Percentiles rank a stretch among this genome's conserved stretches.
phyloP scores from a whole-genome alignment of 1,139 yeast species.

The Saccharomyces hybrid region DNA sequence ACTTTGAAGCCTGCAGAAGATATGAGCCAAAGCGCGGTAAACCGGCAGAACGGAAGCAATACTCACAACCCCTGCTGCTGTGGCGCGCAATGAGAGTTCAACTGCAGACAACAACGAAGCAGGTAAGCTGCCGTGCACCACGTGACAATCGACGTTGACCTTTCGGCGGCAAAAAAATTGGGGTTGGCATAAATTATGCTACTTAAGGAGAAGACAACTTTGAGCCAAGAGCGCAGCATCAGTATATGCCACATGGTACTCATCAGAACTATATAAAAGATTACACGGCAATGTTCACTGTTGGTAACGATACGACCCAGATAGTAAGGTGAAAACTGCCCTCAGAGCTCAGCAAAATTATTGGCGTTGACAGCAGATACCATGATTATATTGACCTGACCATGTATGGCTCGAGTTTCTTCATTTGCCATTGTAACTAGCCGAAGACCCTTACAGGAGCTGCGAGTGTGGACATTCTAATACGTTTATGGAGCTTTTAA shows the following conservation, averaged over 20 bases:
- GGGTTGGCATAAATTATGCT: background rate
- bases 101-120: background rate
- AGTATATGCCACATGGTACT: background rate
- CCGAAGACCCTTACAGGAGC: background rate
- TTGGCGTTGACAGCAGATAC: too few relatives aligned
- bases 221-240: background rate
- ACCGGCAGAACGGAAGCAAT: background rate
- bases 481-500: background rate
- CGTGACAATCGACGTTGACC: background rate
- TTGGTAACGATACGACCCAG: too few relatives aligned
- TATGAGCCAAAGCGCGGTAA: background rate
- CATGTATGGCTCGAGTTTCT: too few relatives aligned
- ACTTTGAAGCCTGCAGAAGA: background rate
- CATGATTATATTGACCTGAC: too few relatives aligned
- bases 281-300: too few relatives aligned
- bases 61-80: background rate
- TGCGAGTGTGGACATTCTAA: background rate
- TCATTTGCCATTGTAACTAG: background rate
- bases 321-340: too few relatives aligned
- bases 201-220: background rate
- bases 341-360: too few relatives aligned
- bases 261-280: background rate
- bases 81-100: background rate
- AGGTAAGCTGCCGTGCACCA: background rate
- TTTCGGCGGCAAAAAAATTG: background rate